Evolutionary conservation across 352 stramenopile species (phyloP).

Genomic region (Phytophthora sansomeana): DNA sequence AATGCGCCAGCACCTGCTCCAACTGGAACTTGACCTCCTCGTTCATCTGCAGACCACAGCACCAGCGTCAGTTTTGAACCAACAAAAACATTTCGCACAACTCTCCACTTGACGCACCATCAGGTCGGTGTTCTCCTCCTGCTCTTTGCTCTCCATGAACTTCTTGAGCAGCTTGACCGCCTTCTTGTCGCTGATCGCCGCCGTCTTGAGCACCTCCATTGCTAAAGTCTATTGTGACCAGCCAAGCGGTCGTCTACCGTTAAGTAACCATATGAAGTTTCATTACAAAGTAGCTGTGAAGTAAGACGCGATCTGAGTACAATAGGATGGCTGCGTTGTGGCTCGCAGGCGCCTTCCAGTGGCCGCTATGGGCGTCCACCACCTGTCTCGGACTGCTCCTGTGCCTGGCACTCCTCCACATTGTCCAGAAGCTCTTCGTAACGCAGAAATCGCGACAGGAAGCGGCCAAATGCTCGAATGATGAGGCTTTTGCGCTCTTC

Average conservation of each 20-base stretch:
- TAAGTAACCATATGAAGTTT: slow-evolving; percentile 7
- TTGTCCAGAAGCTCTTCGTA: slow-evolving; percentile 27
- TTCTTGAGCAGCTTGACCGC: slow-evolving; percentile 82
- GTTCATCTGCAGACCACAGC: slow-evolving; percentile 57
- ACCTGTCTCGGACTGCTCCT: slow-evolving; percentile 47
- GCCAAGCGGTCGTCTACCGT: slow-evolving; percentile 4
- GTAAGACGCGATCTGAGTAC: slow-evolving; percentile 2
- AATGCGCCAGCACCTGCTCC: slow-evolving; percentile 73
- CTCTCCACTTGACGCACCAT: slow-evolving; percentile 51
- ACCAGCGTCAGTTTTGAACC: neutral
- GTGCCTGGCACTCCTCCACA: slow-evolving; percentile 47
- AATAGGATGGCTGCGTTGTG: slow-evolving; percentile 2
- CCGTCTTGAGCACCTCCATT: slow-evolving; percentile 79
- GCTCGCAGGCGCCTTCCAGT: slow-evolving; percentile 41
- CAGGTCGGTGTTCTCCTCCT: slow-evolving; percentile 69
- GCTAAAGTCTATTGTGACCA: slow-evolving; percentile 23
- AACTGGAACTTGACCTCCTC: slow-evolving; percentile 83
- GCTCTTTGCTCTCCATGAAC: slow-evolving; percentile 73
- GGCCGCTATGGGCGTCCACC: slow-evolving; percentile 63
- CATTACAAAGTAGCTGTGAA: no score
- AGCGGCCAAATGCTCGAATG: slow-evolving; percentile 1
- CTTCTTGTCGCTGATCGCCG: slow-evolving; percentile 63
- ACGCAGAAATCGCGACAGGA: neutral
- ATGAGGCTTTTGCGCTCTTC: slow-evolving; percentile 65
- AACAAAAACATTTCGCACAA: neutral